phyloP scores from a whole-genome alignment of 495 filamentous ascomycete genomes.

The Daldinia loculata region DNA sequence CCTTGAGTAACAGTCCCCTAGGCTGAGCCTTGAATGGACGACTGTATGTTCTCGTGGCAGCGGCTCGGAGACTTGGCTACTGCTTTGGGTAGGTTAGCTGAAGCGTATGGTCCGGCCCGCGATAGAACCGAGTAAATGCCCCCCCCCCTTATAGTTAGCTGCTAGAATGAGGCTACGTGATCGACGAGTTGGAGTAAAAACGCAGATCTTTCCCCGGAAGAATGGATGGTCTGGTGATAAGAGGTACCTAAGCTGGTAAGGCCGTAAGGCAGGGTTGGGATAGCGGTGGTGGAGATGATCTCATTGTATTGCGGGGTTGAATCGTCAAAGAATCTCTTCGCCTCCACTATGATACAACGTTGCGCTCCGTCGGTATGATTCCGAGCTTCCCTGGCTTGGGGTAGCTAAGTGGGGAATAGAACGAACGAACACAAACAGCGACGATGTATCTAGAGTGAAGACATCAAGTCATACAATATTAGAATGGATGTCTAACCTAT shows the following conservation, averaged over 20 bases:
- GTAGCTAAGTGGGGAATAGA: slow-evolving; percentile 22
- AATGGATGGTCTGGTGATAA: slow-evolving; percentile 11
- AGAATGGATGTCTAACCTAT: too few species aligned
- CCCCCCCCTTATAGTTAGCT: background rate
- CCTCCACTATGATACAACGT: slow-evolving; percentile 27
- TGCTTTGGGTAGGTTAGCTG: background rate
- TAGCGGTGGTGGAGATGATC: slow-evolving; percentile 24
- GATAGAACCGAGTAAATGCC: slow-evolving; percentile 9
- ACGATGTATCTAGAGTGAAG: background rate
- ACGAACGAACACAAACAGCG: background rate
- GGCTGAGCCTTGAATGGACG: slow-evolving; percentile 1
- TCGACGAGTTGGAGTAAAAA: slow-evolving; percentile 4
- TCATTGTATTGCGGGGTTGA: slow-evolving; percentile 34
- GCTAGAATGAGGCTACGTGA: slow-evolving; percentile 17
- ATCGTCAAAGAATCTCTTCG: background rate
- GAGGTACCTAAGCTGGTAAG: too few species aligned
- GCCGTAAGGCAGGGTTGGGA: background rate
- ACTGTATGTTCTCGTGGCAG: slow-evolving; percentile 15
- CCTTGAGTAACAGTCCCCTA: background rate
- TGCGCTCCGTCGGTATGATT: slow-evolving; percentile 23
- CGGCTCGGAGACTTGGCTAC: background rate
- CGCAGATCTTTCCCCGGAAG: slow-evolving; percentile 22
- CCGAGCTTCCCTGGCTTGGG: slow-evolving; percentile 7
- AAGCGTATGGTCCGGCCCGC: slow-evolving; percentile 11
- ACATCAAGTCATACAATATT: background rate